Conservation (phyloP, 139 green algal genomes). For the Desmodesmus armatus region DNA sequence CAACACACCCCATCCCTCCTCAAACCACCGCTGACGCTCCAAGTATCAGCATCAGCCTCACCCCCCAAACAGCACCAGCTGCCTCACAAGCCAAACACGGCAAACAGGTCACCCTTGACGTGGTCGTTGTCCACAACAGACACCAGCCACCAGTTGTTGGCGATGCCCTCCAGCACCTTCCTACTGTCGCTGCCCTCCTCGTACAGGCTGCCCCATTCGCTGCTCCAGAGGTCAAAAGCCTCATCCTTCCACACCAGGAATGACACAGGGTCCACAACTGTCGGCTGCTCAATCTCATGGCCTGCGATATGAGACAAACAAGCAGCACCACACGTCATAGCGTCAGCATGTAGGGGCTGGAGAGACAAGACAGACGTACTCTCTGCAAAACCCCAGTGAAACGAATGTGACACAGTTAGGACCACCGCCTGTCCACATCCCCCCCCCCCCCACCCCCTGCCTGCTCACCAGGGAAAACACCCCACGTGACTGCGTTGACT, state of each 20-base stretch:
- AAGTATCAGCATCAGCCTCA: background rate
- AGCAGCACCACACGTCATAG: background rate
- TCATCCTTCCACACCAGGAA: slow-evolving; percentile 91
- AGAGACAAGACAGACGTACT: too few species aligned
- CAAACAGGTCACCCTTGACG: slow-evolving; percentile 77
- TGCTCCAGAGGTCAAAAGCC: slow-evolving; percentile 85
- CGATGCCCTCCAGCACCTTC: slow-evolving; percentile 71
- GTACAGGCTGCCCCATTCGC: slow-evolving; percentile 81
- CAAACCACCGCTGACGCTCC: too few species aligned
- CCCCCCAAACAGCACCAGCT: background rate
- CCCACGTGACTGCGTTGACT: slow-evolving; percentile 88
- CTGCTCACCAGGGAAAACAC: slow-evolving; percentile 83
- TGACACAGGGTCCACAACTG: slow-evolving; percentile 74
- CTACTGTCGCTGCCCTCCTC: slow-evolving; percentile 63
- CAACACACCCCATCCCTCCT: too few species aligned
- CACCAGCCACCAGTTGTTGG: slow-evolving; percentile 61
- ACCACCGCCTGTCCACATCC: too few species aligned
- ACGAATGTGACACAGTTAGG: too few species aligned
- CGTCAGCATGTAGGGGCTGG: background rate
- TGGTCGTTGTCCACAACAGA: slow-evolving; percentile 85
- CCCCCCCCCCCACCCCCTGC: too few species aligned
- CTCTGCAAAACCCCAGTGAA: too few species aligned
- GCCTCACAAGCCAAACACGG: slow-evolving; percentile 51
- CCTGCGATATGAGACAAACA: slow-evolving; percentile 50
- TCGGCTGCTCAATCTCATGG: slow-evolving; percentile 88